These are phyloP conservation scores for Colletotrichum somersetense DNA, from an alignment of 2,329 filamentous ascomycete genomes.

Conservation along the genomic window DNA sequence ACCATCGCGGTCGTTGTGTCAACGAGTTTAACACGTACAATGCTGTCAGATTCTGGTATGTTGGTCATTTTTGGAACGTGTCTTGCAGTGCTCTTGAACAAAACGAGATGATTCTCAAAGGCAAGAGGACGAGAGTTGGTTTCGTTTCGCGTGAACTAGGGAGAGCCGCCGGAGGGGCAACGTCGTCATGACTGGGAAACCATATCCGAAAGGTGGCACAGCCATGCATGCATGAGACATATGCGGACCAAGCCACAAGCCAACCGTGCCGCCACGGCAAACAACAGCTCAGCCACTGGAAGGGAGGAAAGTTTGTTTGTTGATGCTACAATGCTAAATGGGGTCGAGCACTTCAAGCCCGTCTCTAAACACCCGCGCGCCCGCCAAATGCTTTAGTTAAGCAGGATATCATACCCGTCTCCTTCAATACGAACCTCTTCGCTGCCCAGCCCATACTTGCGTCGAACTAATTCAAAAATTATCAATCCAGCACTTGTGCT, in stretches of 20 bases:
- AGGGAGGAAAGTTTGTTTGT: neutral
- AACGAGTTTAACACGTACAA: conserved; percentile 41
- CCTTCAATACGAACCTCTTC: conserved; percentile 74
- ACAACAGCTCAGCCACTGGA: neutral
- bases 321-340: conserved; percentile 12
- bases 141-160: neutral
- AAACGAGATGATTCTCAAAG: neutral
- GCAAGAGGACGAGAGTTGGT: neutral
- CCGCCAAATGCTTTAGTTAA: conserved; percentile 54
- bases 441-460: conserved; percentile 75
- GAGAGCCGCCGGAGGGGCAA: conserved; percentile 10
- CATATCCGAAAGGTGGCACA: conserved; percentile 19
- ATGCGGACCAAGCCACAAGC: neutral
- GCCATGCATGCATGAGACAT: neutral
- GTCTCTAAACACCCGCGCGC: conserved; percentile 29
- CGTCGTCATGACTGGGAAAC: conserved; percentile 26
- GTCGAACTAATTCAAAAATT: conserved; percentile 81
- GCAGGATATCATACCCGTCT: conserved; percentile 79
- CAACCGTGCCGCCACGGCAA: neutral
- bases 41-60: conserved; percentile 34
- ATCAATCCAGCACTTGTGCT: conserved; percentile 83
- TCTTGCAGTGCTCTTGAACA: neutral
- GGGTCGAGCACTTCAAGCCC: conserved; percentile 26
- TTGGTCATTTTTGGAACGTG: conserved; percentile 11
- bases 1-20: conserved; percentile 41